Conservation (phyloP, 1,284 basidiomycete species). For the Irpex sp. region DNA sequence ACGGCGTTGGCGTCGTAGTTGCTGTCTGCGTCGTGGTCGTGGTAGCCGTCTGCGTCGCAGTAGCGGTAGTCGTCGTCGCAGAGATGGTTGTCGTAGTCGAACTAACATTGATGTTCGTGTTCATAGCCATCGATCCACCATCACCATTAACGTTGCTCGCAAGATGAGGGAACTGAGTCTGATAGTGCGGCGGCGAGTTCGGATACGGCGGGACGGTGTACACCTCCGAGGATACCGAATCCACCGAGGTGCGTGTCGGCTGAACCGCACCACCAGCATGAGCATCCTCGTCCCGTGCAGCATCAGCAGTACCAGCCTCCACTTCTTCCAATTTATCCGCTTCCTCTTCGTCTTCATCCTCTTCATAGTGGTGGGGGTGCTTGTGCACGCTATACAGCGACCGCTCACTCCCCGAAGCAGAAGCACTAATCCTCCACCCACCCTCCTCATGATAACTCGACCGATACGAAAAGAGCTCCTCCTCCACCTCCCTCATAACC, state of each 20-base stretch:
- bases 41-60: background rate
- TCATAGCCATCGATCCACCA: background rate
- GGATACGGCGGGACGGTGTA: background rate
- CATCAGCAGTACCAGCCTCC: background rate
- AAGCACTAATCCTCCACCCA: background rate
- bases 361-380: background rate
- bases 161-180: background rate
- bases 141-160: too few relatives aligned
- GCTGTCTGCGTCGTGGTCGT: background rate
- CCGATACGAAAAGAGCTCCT: background rate
- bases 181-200: background rate
- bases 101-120: too few relatives aligned
- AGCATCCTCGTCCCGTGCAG: too few relatives aligned
- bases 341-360: background rate
- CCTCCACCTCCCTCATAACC: background rate
- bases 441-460: background rate
- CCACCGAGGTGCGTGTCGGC: background rate
- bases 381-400: background rate
- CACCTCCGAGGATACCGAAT: background rate
- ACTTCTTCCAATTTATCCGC: background rate
- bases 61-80: background rate
- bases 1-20: background rate
- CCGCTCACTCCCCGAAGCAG: background rate
- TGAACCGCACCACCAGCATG: too few relatives aligned
- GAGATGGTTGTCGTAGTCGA: too few relatives aligned